Conservation (phyloP, 2,329 filamentous ascomycete species). For the Aspergillus neotritici region DNA sequence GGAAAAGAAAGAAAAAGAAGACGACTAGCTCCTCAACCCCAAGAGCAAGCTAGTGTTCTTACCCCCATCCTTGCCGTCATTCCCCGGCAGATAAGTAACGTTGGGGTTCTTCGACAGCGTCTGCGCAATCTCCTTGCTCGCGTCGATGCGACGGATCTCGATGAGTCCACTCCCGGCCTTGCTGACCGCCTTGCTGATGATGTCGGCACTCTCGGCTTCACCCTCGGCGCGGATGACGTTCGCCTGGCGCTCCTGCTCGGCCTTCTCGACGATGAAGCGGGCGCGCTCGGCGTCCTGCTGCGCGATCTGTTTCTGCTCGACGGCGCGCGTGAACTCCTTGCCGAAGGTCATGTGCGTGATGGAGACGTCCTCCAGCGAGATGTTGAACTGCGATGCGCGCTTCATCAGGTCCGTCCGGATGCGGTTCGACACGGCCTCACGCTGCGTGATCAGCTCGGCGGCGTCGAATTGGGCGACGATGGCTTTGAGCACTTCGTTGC, state of each 20-base stretch:
- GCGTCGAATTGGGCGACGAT: slow-evolving; percentile 99
- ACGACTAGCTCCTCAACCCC: slow-evolving; percentile 53
- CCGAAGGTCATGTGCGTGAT: slow-evolving; percentile 99
- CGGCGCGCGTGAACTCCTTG: slow-evolving; percentile 95
- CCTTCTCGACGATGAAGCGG: slow-evolving; percentile 96
- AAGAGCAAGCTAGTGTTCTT: slow-evolving; percentile 63
- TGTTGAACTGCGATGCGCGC: slow-evolving; percentile 96
- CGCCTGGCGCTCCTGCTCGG: slow-evolving; percentile 96
- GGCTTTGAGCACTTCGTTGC: slow-evolving; percentile 97
- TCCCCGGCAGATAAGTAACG: slow-evolving; percentile 85
- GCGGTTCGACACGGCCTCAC: slow-evolving; percentile 90
- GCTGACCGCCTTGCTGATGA: slow-evolving; percentile 86
- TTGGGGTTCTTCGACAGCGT: slow-evolving; percentile 88
- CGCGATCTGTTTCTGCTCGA: slow-evolving; percentile 99
- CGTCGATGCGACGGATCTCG: slow-evolving; percentile 95
- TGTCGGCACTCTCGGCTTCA: slow-evolving; percentile 93
- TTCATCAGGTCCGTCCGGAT: slow-evolving; percentile 89
- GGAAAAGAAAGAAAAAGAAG: slow-evolving; percentile 14
- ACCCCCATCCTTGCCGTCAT: slow-evolving; percentile 52
- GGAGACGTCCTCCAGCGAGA: slow-evolving; percentile 94
- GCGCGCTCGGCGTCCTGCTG: slow-evolving; percentile 98
- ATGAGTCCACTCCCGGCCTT: slow-evolving; percentile 92
- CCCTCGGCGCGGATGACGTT: slow-evolving; percentile 98
- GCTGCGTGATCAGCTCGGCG: slow-evolving; percentile 96
- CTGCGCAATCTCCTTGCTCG: slow-evolving; percentile 89